A percentile compares a stretch with the other conserved stretches of the same genome.
phyloP scores from a whole-genome alignment of 108 stramenopile species.

The Chaetoceros tenuissimus region DNA sequence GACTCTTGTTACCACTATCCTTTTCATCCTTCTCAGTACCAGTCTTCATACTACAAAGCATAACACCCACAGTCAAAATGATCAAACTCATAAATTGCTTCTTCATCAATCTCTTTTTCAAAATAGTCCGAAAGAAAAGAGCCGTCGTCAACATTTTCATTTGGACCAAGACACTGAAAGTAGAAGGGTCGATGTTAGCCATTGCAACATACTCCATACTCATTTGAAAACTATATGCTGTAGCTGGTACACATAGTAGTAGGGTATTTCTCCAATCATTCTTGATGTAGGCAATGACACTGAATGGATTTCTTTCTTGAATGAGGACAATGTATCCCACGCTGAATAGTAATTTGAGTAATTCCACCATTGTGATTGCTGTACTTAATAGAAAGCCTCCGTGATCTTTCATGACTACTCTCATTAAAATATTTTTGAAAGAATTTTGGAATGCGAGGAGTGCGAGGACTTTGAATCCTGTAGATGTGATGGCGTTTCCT shows the following conservation, averaged over 20 bases:
- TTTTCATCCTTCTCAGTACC: conserved; percentile 2
- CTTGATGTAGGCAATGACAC: conserved; percentile 39
- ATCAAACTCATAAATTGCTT: conserved; percentile 52
- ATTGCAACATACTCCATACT: conserved; percentile 91
- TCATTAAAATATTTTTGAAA: conserved; percentile 69
- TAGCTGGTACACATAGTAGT: conserved; percentile 83
- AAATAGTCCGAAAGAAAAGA: conserved; percentile 59
- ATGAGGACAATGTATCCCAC: conserved; percentile 48
- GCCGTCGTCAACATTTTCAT: conserved; percentile 84
- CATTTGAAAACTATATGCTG: conserved; percentile 94
- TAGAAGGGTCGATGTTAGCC: conserved; percentile 78
- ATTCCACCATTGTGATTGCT: conserved; percentile 67
- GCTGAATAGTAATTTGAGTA: conserved; percentile 47
- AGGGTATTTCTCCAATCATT: conserved; percentile 65
- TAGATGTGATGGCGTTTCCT: conserved; percentile 8
- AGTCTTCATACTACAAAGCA: conserved; percentile 52
- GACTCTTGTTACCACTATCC: conserved; percentile 15
- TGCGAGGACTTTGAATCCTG: conserved; percentile 55
- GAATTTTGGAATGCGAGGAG: conserved; percentile 78
- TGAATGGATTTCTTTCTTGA: conserved; percentile 19
- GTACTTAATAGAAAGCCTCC: conserved; percentile 65
- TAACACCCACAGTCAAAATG: conserved; percentile 65
- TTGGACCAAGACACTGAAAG: conserved; percentile 79
- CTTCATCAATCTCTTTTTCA: conserved; percentile 39
- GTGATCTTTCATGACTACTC: conserved; percentile 71